Evolutionary conservation across 306 rosid genomes (phyloP).

Genomic region (Gillenia trifoliata): DNA sequence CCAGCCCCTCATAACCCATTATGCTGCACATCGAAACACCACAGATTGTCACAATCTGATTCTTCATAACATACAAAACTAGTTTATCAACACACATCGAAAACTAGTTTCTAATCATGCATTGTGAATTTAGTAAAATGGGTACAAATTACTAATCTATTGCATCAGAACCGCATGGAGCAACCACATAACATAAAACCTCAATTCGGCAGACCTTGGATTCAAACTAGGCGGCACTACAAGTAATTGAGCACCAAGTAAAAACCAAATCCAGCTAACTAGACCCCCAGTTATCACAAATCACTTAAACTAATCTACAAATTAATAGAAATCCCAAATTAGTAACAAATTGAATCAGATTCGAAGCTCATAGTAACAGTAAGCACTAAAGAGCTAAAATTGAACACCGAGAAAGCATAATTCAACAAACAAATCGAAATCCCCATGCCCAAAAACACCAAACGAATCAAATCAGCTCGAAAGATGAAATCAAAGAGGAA

Average conservation of each 20-base stretch:
- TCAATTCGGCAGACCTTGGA: background rate
- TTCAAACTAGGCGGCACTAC: background rate
- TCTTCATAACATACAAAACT: background rate
- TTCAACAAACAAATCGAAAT: background rate
- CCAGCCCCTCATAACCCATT: constrained; percentile 74
- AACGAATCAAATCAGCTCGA: background rate
- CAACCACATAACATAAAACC: background rate
- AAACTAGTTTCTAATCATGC: background rate
- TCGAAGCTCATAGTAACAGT: background rate
- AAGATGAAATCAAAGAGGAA: background rate
- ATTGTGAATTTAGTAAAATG: background rate
- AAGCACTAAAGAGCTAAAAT: background rate
- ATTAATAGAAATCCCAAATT: background rate
- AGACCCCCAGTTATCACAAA: background rate
- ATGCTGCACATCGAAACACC: background rate
- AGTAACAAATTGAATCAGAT: background rate
- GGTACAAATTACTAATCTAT: background rate
- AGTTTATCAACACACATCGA: background rate
- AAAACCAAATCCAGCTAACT: background rate
- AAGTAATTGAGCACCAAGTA: background rate
- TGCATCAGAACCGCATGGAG: background rate
- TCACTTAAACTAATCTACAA: background rate
- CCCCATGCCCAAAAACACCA: background rate
- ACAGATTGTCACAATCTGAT: background rate
- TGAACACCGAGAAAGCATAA: background rate